Conservation (phyloP, 768 basidiomycete genomes). For the Mycena rebaudengoi region DNA sequence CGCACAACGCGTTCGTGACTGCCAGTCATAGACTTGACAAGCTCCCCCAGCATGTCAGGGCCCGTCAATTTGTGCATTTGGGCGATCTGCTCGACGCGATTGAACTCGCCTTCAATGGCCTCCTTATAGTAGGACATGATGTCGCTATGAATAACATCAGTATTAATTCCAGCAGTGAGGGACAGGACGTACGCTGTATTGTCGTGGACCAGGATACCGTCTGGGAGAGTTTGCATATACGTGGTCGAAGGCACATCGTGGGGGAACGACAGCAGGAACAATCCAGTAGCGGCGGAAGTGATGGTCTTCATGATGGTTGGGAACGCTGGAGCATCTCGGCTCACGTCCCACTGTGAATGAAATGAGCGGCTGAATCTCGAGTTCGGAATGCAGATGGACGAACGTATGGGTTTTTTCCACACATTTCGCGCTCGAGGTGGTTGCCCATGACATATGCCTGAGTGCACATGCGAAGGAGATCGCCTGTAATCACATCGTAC, state of each 20-base stretch:
- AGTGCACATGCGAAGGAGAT: slow-evolving; percentile 4
- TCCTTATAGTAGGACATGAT: slow-evolving; percentile 27
- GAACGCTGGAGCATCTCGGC: slow-evolving; percentile 11
- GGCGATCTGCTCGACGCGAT: slow-evolving; percentile 20
- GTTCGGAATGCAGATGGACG: not conserved
- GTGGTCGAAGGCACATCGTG: not conserved
- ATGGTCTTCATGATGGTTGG: slow-evolving; percentile 16
- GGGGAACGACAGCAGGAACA: slow-evolving; percentile 12
- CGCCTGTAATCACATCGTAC: slow-evolving; percentile 5
- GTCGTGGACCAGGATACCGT: slow-evolving; percentile 8
- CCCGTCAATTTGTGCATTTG: slow-evolving; percentile 1
- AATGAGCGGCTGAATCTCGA: not conserved
- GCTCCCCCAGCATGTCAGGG: slow-evolving; percentile 17
- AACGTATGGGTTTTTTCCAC: not conserved
- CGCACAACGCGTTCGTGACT: slow-evolving; percentile 12
- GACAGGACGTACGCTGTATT: slow-evolving; percentile 11
- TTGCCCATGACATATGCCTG: slow-evolving; percentile 22
- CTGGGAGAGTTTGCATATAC: slow-evolving; percentile 16
- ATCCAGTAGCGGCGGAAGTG: slow-evolving; percentile 9
- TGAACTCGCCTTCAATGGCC: slow-evolving; percentile 22
- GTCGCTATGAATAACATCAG: not conserved
- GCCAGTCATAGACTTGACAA: not conserved
- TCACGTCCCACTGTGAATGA: slow-evolving; percentile 10
- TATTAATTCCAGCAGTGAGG: too few species aligned
- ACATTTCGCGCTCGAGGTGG: slow-evolving; percentile 15